phyloP scores from a whole-genome alignment of 2,329 filamentous ascomycete species.

The Neocucurbitaria cava region DNA sequence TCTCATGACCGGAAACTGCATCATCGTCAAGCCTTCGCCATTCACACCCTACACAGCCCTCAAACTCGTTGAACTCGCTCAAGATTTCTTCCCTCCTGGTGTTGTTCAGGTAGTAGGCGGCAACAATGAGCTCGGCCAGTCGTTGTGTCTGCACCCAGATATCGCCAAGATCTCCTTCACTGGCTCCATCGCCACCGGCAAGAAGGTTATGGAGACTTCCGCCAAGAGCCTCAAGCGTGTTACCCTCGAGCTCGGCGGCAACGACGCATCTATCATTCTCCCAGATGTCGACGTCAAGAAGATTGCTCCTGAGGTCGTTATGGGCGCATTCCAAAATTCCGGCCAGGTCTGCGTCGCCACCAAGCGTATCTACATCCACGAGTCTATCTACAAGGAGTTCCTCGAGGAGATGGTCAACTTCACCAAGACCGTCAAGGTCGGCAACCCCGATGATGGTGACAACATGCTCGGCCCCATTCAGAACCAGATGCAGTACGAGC shows the following conservation, averaged over 20 bases:
- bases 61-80: conserved; percentile 67
- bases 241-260: conserved; percentile 68
- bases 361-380: conserved; percentile 49
- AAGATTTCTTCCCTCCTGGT: conserved; percentile 66
- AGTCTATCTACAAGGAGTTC: conserved; percentile 48
- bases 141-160: conserved; percentile 65
- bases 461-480: conserved; percentile 66
- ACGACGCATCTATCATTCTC: conserved; percentile 66
- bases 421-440: conserved; percentile 53
- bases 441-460: conserved; percentile 48
- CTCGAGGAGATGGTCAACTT: conserved; percentile 53
- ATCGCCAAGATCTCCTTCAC: conserved; percentile 71
- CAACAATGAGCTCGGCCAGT: conserved; percentile 66
- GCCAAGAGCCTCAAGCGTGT: conserved; percentile 66
- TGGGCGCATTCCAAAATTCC: conserved; percentile 62
- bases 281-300: conserved; percentile 64
- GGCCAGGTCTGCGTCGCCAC: conserved; percentile 57
- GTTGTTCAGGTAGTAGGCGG: conserved; percentile 69
- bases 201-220: conserved; percentile 65
- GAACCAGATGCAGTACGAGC: conserved; percentile 70
- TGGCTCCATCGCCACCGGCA: conserved; percentile 66
- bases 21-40: conserved; percentile 65
- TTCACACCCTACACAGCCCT: conserved; percentile 66
- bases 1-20: conserved; percentile 62
- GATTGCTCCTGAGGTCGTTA: conserved; percentile 57